Base-by-base conservation (phyloP, 306 rosid genomes). In the Ziziphus jujuba region DNA sequence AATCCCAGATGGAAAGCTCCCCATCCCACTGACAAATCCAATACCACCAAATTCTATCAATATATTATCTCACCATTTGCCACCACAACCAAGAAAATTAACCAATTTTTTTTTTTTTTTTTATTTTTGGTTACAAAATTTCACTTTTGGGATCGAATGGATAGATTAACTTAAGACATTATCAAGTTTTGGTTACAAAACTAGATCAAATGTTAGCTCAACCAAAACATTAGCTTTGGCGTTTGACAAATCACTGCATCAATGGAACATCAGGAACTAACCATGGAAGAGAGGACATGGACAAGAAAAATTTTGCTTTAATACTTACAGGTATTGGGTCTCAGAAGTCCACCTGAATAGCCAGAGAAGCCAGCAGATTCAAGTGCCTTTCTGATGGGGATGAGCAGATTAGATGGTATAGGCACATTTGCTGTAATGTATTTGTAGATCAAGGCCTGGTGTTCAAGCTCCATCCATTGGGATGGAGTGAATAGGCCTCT, bases 391-490 rank as follows among this genome's bases (percentile, higher is more conserved):
- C 76, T 84, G 51, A 90, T 87, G 10, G 99, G 99, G 33, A 87
- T 65, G 47, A 95, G 96, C 38, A 90, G 83, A 85, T 87, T 82
- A 63, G 90, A 76, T 15, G 99, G 99, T 2, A 95, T 86, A 25
- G 95, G 83, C 16, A 88, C 82, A 54, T 88, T 87, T 58, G 96
- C 87, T 56, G 90, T 81, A 2, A 95, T 87, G 75, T 87, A 90
- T 75, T 95, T 95, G 84, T 88, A 95, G 89, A 95, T 95, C 87
- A 90, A 75, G 22, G 99, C 97, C 40, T 95, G 99, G 48, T 95
- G 99, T 62, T 95, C 96, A 1, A 95, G 67, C 77, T 95, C 99
- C 92, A 95, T 83, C 99, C 99, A 90, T 60, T 95, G 99, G 0
- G 97, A 86, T 2, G 92, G 92, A 60, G 97, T 95, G 75, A 95